A percentile compares a stretch with the other conserved stretches of the same genome.
phyloP scores from a whole-genome alignment of 2,329 filamentous ascomycete genomes.

The Talaromyces sp. region DNA sequence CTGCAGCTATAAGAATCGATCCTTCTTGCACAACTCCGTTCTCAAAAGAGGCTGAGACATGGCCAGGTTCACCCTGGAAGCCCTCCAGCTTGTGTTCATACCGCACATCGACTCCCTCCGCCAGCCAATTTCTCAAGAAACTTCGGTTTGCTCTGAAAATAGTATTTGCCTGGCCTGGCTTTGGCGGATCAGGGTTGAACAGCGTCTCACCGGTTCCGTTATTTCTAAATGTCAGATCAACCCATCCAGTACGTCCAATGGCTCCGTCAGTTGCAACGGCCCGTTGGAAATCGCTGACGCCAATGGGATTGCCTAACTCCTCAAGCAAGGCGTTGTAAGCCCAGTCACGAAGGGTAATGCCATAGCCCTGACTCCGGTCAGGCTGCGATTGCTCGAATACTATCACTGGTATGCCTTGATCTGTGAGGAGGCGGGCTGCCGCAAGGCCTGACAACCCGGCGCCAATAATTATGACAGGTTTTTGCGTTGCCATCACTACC shows the following conservation, averaged over 20 bases:
- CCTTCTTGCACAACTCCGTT: not conserved
- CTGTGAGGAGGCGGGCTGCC: not conserved
- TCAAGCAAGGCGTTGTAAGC: not conserved
- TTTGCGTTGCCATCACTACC: not conserved
- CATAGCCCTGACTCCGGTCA: not conserved
- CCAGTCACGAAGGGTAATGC: not conserved
- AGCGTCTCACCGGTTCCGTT: not conserved
- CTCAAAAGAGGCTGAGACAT: not conserved
- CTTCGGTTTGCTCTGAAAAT: not conserved
- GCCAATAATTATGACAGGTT: not conserved
- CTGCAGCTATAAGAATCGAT: not conserved
- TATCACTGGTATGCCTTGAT: not conserved
- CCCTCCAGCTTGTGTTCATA: not conserved
- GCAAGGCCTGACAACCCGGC: not conserved
- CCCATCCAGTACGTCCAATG: not conserved
- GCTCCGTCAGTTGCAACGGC: not conserved
- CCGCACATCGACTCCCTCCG: not conserved
- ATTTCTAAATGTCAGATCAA: not conserved
- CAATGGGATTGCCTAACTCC: not conserved
- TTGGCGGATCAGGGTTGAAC: not conserved
- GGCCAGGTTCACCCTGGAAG: not conserved
- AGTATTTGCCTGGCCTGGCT: not conserved
- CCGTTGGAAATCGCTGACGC: not conserved
- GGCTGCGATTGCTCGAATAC: not conserved
- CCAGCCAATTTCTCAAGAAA: not conserved